Base-by-base conservation (phyloP, 257 asterid genomes). In the Capsicum pubescens region DNA sequence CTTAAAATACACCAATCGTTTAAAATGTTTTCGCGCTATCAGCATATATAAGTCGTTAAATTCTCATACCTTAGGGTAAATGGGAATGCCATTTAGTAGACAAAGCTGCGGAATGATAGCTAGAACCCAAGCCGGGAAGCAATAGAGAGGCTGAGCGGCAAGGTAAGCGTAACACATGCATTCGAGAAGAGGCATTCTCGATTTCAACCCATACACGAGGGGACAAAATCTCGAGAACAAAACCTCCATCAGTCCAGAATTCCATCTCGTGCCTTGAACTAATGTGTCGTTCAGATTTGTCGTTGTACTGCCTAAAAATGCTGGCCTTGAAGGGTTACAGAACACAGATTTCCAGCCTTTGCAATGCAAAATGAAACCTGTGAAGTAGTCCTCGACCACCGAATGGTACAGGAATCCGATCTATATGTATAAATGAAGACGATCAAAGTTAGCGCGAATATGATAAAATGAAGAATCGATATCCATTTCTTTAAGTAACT, bases 321-420 rank as follows among this genome's bases (percentile, higher is more conserved):
- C 88, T 8, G 93, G 89, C 58, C 82, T 83, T 21, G 50, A 50
- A 0, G 95, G 94, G 70, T 90, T 87, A 32, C 74, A 21, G 14
- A 48, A 85, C 61, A 91, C 90, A 0, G 95, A 88, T 13, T 11
- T 92, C 94, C 95, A 91, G 17, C 95, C 95, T 76, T 58, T 85
- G 78, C 94, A 87, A 84, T 91, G 94, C 78, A 91, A 66, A n/a
- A 83, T 76, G 32, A 90, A 84, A 64, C 91, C 84, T 54, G 95
- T 91, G 16, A 88, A 86, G 86, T 82, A 70, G 71, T 92, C 95
- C 82, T 92, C 95, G 71, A 86, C 89, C 42, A 91, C 92, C 11
- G 91, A 74, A 36, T 83, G 82, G 50, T 91, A 90, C 84, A 57
- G n/a, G 84, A 86, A 91, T 12, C 96, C 96, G 13, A 92, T 89